Evolutionary conservation across 805 yeast genomes (phyloP), one percentile per base, ranked within the genome.

Genomic region (Pichia thaimueangensis): DNA sequence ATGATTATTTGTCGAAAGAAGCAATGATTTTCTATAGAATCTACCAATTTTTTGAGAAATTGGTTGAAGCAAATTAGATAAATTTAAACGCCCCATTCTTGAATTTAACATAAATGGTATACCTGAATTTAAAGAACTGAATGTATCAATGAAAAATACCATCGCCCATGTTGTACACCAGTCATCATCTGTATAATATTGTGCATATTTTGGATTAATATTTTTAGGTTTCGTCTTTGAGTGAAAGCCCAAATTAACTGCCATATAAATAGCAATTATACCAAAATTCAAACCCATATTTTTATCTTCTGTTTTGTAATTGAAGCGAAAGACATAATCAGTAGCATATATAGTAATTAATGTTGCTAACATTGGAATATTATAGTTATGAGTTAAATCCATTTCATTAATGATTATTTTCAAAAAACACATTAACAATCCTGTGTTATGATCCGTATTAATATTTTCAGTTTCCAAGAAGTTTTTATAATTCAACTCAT

Each of bases 91-190:
- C 15, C 48, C 45, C 9, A 47, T 39, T 30, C 35, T 30, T 15
- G 28, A 21, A 23, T 35, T 39, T 9, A 47, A 45, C 25, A 55
- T 27, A 3, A 49, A 45, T 7, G 59, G 58, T 3, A 45, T 37
- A 21, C 61, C 57, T 2, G 60, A 51, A 30, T 44, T 41, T 37
- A 53, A 55, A 13, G 56, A 28, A 19, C 48, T 44, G 19, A 56
- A 50, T 4, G 54, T 45, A 45, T 58, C 61, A 30, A 57, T 38
- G 25, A 47, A 49, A 37, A 43, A 40, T 7, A 57, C 42, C 16
- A 47, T 28, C 6, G 22, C 30, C 52, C 56, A 49, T 13, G 53
- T 45, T 27, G 35, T 42, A 24, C 43, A 22, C 51, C 52, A 51
- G 21, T 58, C 60, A 10, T 36, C 30, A 12, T 35, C 38, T 13